phyloP scores from a whole-genome alignment of 345 rosid genomes.

The Gossypium anomalum region DNA sequence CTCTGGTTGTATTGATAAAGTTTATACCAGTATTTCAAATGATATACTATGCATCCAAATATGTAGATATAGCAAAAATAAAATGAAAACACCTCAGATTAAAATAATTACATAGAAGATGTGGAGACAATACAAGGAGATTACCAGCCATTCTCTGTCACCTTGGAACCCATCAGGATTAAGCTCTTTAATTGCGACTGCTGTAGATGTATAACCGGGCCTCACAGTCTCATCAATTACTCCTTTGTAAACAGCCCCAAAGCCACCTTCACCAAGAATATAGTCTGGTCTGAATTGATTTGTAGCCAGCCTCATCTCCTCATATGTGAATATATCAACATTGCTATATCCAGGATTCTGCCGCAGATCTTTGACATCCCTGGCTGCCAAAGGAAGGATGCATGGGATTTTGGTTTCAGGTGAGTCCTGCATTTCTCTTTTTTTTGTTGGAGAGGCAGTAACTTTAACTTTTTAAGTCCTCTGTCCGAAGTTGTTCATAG shows the following conservation, averaged over 20 bases:
- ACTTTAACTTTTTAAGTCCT: conserved; percentile 13
- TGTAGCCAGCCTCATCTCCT: conserved; percentile 80
- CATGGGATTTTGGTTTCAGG: conserved; percentile 16
- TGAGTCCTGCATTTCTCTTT: conserved; percentile 27
- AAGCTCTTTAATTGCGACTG: conserved; percentile 89
- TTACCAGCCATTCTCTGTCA: conserved; percentile 99
- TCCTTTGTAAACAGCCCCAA: conserved; percentile 91
- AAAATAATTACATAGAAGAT: not conserved
- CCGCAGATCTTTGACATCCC: conserved; percentile 74
- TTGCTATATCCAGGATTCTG: conserved; percentile 58
- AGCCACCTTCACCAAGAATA: conserved; percentile 95
- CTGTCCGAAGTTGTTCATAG: not conserved
- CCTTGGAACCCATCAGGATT: conserved; percentile 43
- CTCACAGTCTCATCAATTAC: conserved; percentile 65
- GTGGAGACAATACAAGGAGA: conserved; percentile 10
- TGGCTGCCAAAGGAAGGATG: conserved; percentile 28
- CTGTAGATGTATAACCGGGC: conserved; percentile 48
- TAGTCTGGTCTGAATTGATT: conserved; percentile 79
- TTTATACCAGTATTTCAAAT: not conserved
- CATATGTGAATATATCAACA: conserved; percentile 81
- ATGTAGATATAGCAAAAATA: not conserved
- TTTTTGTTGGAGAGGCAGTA: conserved; percentile 19
- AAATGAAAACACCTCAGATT: conserved; percentile 2
- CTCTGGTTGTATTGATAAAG: not conserved
- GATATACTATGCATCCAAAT: not conserved